Conservation (phyloP, 768 basidiomycete genomes). For the Leccinum boreale region DNA sequence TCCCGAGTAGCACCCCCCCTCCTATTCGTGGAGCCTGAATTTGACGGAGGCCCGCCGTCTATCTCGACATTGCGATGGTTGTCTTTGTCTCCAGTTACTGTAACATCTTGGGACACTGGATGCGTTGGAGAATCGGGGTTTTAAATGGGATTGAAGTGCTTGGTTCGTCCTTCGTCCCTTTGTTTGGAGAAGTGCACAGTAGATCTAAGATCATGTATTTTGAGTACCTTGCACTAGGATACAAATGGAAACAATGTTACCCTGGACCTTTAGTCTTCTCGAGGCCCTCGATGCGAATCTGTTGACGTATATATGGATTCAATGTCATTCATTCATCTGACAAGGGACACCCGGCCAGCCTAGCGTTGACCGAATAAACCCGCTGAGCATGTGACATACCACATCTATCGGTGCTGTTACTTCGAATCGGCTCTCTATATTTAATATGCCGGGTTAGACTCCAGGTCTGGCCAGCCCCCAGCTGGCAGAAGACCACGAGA, state of each 20-base stretch:
- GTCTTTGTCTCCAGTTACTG: neutral
- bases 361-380: neutral
- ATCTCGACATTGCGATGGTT: neutral
- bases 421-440: constrained; percentile 57
- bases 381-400: neutral
- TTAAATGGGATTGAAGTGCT: neutral
- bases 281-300: neutral
- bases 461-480: neutral
- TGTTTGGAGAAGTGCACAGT: neutral
- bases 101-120: neutral
- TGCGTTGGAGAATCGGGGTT: neutral
- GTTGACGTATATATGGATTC: neutral
- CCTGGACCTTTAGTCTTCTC: neutral
- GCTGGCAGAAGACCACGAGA: neutral
- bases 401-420: constrained; percentile 47
- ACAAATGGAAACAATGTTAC: neutral
- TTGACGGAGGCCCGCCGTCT: neutral
- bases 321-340: neutral
- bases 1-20: neutral
- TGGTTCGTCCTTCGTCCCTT: neutral
- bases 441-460: neutral
- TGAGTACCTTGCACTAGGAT: neutral
- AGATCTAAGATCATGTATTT: neutral
- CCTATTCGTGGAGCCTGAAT: neutral
- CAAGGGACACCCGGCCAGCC: neutral